These are phyloP conservation scores for Ascochyta lentis DNA, from an alignment of 2,329 filamentous ascomycete species.

Conservation along the genomic window DNA sequence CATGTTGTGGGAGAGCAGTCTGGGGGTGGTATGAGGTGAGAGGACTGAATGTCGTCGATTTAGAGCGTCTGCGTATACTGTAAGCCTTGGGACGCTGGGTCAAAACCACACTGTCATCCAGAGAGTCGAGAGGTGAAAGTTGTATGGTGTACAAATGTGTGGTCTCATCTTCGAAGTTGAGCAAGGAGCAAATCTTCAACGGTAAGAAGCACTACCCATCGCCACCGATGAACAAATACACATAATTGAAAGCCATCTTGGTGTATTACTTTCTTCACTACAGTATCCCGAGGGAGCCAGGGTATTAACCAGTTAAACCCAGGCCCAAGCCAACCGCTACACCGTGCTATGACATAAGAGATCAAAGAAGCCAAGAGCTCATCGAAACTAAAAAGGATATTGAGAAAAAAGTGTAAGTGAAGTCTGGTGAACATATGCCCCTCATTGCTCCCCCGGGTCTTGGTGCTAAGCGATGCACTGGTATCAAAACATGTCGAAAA, in stretches of 20 bases:
- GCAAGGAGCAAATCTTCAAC: background rate
- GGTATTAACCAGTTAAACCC: slow-evolving; percentile 21
- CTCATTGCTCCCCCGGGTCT: slow-evolving; percentile 24
- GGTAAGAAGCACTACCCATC: background rate
- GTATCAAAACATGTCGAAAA: slow-evolving; percentile 45
- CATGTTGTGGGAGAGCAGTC: background rate
- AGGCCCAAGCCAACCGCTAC: slow-evolving; percentile 25
- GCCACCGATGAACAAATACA: background rate
- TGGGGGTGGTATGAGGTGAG: background rate
- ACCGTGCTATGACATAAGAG: slow-evolving; percentile 41
- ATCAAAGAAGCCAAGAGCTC: slow-evolving; percentile 35
- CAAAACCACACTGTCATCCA: too few relatives aligned
- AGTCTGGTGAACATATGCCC: slow-evolving; percentile 37
- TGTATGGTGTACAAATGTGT: background rate
- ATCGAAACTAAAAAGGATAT: slow-evolving; percentile 47
- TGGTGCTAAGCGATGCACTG: slow-evolving; percentile 47
- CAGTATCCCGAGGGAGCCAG: slow-evolving; percentile 31
- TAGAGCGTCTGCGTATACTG: too few relatives aligned
- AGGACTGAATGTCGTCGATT: background rate
- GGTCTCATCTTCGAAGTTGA: background rate
- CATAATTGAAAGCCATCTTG: background rate
- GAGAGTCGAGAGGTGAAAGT: background rate
- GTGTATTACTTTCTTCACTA: slow-evolving; percentile 37
- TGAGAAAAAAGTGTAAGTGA: slow-evolving; percentile 37
- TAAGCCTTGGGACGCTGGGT: too few relatives aligned